phyloP scores from a whole-genome alignment of 495 filamentous ascomycete genomes.

The Neurospora hispaniola region DNA sequence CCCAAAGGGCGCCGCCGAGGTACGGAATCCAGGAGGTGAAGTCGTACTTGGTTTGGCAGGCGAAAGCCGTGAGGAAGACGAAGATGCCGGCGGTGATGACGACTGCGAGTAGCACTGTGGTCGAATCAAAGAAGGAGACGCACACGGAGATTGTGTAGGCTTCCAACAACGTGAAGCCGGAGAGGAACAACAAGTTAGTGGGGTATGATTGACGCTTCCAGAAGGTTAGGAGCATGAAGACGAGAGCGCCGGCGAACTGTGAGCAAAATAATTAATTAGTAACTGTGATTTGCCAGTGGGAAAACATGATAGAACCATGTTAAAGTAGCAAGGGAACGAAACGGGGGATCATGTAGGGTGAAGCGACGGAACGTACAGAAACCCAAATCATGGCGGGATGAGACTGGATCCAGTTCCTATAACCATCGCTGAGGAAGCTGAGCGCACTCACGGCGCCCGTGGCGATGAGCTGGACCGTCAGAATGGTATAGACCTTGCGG shows the following conservation, averaged over 20 bases:
- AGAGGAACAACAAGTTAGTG: conserved; percentile 84
- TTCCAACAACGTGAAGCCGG: conserved; percentile 83
- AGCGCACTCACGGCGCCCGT: conserved; percentile 73
- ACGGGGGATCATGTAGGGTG: background rate
- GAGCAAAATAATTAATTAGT: background rate
- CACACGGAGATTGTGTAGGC: conserved; percentile 90
- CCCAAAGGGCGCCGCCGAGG: conserved; percentile 83
- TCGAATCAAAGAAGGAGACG: conserved; percentile 66
- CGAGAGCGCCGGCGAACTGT: conserved; percentile 63
- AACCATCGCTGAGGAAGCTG: conserved; percentile 70
- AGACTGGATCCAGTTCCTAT: conserved; percentile 79
- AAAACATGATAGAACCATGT: too few species aligned
- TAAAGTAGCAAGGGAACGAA: background rate
- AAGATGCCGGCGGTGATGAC: conserved; percentile 89
- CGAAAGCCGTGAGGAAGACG: conserved; percentile 83
- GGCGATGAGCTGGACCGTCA: conserved; percentile 74
- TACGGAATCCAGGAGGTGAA: conserved; percentile 96
- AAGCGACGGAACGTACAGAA: conserved; percentile 37
- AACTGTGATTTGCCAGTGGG: conserved; percentile 1
- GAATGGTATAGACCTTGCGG: conserved; percentile 57
- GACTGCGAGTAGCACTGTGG: conserved; percentile 62
- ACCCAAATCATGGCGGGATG: conserved; percentile 78
- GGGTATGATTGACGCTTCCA: conserved; percentile 99
- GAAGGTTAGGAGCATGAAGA: conserved; percentile 78
- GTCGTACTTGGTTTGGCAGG: conserved; percentile 97